Evolutionary conservation across 2,329 filamentous ascomycete species (phyloP).

Genomic region (Fusarium sp.): DNA sequence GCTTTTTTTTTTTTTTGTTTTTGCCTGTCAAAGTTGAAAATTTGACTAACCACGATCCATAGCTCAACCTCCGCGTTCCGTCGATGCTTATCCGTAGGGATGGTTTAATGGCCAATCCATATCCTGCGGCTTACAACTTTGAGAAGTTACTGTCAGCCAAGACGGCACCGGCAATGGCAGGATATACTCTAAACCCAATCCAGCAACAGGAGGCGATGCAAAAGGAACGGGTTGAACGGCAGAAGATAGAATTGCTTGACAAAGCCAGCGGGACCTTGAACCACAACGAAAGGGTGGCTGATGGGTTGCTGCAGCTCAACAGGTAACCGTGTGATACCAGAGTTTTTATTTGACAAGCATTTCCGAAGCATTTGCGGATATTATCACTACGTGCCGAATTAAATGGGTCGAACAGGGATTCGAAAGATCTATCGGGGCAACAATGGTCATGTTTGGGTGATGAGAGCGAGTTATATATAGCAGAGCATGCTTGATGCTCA

Average conservation of each 20-base stretch:
- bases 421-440: not conserved
- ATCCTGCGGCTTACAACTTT: slow-evolving; percentile 54
- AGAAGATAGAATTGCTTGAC: slow-evolving; percentile 54
- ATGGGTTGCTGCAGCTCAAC: slow-evolving; percentile 49
- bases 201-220: slow-evolving; percentile 60
- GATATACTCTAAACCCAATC: slow-evolving; percentile 54
- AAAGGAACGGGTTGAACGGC: slow-evolving; percentile 55
- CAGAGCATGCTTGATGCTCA: not conserved
- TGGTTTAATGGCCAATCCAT: slow-evolving; percentile 57
- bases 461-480: not conserved
- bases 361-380: not conserved
- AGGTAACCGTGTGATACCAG: not conserved
- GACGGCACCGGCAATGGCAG: slow-evolving; percentile 47
- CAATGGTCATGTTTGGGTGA: not conserved
- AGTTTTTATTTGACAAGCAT: not conserved
- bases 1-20: too few species aligned
- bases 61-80: slow-evolving; percentile 67
- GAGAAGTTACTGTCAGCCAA: slow-evolving; percentile 56
- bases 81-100: slow-evolving; percentile 69
- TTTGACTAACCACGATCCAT: slow-evolving; percentile 17
- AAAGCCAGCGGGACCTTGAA: slow-evolving; percentile 52
- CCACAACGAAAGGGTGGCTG: slow-evolving; percentile 51
- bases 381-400: not conserved
- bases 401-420: not conserved
- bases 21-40: slow-evolving; percentile 18